A percentile compares a stretch with the other conserved stretches of the same genome.
These are phyloP conservation scores for Zymoseptoria ardabiliae DNA, from an alignment of 2,329 filamentous ascomycete species.

Conservation along the genomic window DNA sequence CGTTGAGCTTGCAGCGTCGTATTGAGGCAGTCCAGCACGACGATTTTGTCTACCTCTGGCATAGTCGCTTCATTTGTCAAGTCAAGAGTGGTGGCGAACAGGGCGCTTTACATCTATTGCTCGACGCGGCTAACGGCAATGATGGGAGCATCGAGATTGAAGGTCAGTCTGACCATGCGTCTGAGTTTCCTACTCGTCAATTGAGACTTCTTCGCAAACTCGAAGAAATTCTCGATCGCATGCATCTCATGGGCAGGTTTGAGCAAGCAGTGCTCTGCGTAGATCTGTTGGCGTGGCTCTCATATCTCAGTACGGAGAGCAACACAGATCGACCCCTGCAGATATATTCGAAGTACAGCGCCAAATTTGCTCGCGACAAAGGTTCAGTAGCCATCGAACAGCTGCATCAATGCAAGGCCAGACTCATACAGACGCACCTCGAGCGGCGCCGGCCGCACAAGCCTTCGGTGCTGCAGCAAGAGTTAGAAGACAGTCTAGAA, in stretches of 20 bases:
- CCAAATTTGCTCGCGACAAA: constrained; percentile 35
- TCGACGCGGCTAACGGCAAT: constrained; percentile 22
- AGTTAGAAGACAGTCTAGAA: constrained; percentile 53
- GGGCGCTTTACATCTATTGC: constrained; percentile 30
- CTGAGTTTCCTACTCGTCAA: constrained; percentile 21
- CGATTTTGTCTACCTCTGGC: constrained; percentile 46
- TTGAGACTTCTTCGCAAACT: constrained; percentile 52
- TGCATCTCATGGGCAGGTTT: constrained; percentile 45
- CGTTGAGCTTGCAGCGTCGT: constrained; percentile 51
- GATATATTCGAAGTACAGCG: constrained; percentile 36
- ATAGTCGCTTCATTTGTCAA: constrained; percentile 62
- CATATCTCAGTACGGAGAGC: constrained; percentile 51
- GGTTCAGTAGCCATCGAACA: constrained; percentile 41
- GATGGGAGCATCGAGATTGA: not conserved
- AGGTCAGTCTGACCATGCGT: not conserved
- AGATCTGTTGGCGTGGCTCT: constrained; percentile 57
- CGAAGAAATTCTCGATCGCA: constrained; percentile 47
- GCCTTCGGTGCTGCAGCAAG: constrained; percentile 55
- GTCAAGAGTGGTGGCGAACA: constrained; percentile 39
- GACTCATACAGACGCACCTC: constrained; percentile 60
- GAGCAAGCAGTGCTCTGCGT: constrained; percentile 49
- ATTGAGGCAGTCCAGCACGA: constrained; percentile 31
- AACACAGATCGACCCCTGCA: constrained; percentile 33
- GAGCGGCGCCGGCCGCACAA: constrained; percentile 58
- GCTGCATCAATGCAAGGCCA: constrained; percentile 61